Base-by-base conservation (phyloP, 2,329 filamentous ascomycete genomes). In the Cercospora sp. region DNA sequence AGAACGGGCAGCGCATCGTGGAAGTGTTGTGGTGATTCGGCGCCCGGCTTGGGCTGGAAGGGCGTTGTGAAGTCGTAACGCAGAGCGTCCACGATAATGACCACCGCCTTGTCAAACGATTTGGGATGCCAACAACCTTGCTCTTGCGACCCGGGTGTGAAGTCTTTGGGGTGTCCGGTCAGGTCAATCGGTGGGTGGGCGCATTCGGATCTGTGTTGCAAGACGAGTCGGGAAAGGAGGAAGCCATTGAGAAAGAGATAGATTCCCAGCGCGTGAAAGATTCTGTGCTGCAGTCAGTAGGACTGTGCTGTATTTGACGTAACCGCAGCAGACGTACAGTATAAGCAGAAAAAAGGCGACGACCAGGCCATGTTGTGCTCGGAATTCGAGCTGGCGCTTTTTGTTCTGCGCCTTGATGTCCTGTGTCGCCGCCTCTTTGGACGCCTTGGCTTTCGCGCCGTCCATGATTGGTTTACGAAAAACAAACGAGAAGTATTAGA, bases 31-130 rank as follows among this genome's bases (percentile, higher is more conserved):
- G 84, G 81, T 51, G 78, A 73, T 36, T 85, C 81, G 60, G 80
- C 75, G 36, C 82, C 83, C 59, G 82, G 76, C 73, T 84, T 80
- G 66, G 87, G 82, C 55, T 84, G 81, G 68, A 91, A 90, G 0
- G 95, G 95, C 10, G 98, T 88, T 0, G 94, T 96, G 75, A 99
- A 99, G 80, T 99, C 95, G 81, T 99, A 99, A 68, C 95, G 90
- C 67, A 99, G 85, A 63, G 95, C 95, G 79, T 99, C 95, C 67
- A 99, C 91, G 61, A 99, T 83, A 65, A 99, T 87, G 26, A 99
- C 87, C 58, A 99, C 89, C 10, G 94, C 94, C 78, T 94, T 95
- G 70, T 97, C 88, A 78, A 98, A 99, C 1, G 89, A 92, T 82
- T 93, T 97, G 36, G 93, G 92, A 78, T 98, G 93, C 95, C 95